phyloP scores from a whole-genome alignment of 495 filamentous ascomycete genomes.

The Parachaetomium inaequale region DNA sequence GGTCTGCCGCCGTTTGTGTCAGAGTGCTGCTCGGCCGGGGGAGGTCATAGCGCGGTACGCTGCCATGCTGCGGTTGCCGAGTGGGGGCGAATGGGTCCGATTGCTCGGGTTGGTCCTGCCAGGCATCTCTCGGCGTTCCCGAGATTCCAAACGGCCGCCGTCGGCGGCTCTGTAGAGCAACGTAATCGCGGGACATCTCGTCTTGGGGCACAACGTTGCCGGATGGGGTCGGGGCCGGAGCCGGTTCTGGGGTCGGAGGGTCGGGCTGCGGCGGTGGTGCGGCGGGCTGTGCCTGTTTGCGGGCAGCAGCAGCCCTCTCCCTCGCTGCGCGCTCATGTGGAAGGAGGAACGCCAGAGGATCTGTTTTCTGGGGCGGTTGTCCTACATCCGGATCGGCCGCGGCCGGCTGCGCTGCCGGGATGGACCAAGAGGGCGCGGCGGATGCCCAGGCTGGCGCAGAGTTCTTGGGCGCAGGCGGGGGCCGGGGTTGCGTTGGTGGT shows the following conservation, averaged over 20 bases:
- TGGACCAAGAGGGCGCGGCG: slow-evolving; percentile 3
- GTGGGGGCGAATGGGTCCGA: background rate
- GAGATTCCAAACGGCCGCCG: background rate
- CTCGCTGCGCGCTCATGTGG: slow-evolving; percentile 26
- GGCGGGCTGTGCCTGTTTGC: background rate
- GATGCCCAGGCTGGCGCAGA: background rate
- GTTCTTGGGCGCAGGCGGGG: background rate
- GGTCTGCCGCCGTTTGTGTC: background rate
- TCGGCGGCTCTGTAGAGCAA: background rate
- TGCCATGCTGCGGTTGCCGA: background rate
- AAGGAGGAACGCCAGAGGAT: slow-evolving; percentile 15
- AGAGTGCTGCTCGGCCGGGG: background rate
- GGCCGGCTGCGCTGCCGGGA: background rate
- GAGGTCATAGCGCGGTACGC: background rate
- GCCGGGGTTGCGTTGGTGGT: background rate
- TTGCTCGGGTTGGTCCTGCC: background rate
- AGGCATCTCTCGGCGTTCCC: background rate
- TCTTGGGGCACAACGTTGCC: background rate
- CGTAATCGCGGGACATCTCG: background rate
- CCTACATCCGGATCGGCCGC: background rate
- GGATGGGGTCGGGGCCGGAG: no score
- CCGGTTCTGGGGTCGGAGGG: no score
- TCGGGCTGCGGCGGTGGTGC: background rate
- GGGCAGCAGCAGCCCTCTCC: slow-evolving; percentile 3
- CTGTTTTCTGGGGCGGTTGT: background rate